Conservation (phyloP, 129 eudicot species). For the Escallonia herrerae region DNA sequence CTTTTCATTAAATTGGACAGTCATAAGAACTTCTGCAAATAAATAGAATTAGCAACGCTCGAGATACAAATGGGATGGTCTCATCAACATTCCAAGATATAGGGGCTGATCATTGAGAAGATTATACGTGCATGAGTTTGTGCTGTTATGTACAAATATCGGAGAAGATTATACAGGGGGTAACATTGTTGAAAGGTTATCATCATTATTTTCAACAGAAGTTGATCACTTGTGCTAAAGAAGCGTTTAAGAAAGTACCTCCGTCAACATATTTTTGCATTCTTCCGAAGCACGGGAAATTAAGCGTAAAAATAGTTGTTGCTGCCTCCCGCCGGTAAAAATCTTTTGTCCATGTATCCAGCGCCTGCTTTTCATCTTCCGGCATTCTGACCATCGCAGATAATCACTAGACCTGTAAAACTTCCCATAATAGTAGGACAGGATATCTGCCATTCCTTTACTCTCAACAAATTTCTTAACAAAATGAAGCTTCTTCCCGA, state of each 20-base stretch:
- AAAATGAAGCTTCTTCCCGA: conserved; percentile 48
- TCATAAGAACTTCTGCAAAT: too few species aligned
- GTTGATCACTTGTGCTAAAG: too few species aligned
- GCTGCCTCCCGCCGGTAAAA: conserved; percentile 49
- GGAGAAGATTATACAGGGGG: too few species aligned
- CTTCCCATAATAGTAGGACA: conserved; percentile 40
- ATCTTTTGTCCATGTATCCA: conserved; percentile 42
- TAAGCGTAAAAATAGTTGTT: conserved; percentile 43
- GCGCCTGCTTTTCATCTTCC: conserved; percentile 32
- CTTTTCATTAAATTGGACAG: too few species aligned
- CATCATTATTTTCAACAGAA: too few species aligned
- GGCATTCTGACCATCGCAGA: conserved; percentile 36
- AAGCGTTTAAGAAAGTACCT: conserved; percentile 19
- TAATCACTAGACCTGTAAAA: conserved; percentile 35
- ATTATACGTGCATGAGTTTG: too few species aligned
- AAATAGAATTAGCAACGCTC: too few species aligned
- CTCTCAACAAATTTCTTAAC: conserved; percentile 40
- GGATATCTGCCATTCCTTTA: conserved; percentile 31
- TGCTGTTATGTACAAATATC: too few species aligned
- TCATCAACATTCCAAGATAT: too few species aligned
- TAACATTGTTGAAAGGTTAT: too few species aligned
- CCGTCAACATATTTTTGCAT: conserved; percentile 32
- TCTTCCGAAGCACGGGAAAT: conserved; percentile 34
- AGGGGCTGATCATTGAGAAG: too few species aligned
- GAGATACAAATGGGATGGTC: too few species aligned